A percentile compares a stretch with the other conserved stretches of the same genome.
phyloP scores from a whole-genome alignment of 257 asterid species.

The Jasminum sambac region DNA sequence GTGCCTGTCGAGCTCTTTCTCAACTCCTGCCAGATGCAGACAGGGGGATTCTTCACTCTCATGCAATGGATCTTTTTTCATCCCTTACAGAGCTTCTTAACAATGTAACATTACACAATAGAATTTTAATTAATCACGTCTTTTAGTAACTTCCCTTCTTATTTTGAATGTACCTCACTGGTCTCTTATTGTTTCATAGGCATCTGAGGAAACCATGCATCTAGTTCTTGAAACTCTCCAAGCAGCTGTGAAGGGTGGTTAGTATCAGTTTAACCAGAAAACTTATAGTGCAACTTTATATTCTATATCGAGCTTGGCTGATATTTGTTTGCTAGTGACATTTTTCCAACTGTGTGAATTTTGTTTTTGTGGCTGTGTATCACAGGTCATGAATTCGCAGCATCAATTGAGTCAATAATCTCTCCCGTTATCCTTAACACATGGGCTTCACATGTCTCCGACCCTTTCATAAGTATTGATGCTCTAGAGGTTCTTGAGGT shows the following conservation, averaged over 20 bases:
- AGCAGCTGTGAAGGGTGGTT: slow-evolving; percentile 88
- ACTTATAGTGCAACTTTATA: background rate
- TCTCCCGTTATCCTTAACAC: slow-evolving; percentile 86
- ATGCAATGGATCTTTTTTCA: slow-evolving; percentile 63
- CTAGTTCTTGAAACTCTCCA: slow-evolving; percentile 90
- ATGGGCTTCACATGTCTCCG: slow-evolving; percentile 97
- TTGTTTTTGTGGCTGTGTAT: slow-evolving; percentile 24
- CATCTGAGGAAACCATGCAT: slow-evolving; percentile 98
- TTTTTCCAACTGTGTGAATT: slow-evolving; percentile 21
- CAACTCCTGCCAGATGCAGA: slow-evolving; percentile 79
- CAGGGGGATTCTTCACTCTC: slow-evolving; percentile 59
- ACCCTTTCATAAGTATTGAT: slow-evolving; percentile 92
- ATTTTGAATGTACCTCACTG: slow-evolving; percentile 22
- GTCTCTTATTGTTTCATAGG: slow-evolving; percentile 53
- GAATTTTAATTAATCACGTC: slow-evolving; percentile 12
- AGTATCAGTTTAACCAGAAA: slow-evolving; percentile 29
- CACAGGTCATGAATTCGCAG: slow-evolving; percentile 65
- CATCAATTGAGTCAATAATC: slow-evolving; percentile 67
- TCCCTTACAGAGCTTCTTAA: slow-evolving; percentile 86
- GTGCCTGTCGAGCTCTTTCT: slow-evolving; percentile 92
- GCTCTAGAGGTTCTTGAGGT: slow-evolving; percentile 98
- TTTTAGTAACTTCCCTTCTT: slow-evolving; percentile 6
- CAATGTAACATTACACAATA: slow-evolving; percentile 50
- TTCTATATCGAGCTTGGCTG: slow-evolving; percentile 19
- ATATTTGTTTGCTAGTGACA: slow-evolving; percentile 20